Conservation (phyloP, 306 rosid species). For the Heteromeles arbutifolia region DNA sequence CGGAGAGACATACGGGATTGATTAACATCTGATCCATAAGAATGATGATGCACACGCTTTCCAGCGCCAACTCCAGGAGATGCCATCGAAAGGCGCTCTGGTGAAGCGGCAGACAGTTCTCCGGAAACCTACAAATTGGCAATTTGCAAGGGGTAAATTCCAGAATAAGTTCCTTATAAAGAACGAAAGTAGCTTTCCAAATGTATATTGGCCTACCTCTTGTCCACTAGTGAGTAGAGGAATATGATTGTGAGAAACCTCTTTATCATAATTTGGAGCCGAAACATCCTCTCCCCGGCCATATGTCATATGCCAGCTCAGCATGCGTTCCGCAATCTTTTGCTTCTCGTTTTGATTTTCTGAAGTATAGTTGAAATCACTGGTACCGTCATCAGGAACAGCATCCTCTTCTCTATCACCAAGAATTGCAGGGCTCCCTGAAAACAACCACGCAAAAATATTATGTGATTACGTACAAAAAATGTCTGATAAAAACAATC, state of each 20-base stretch:
- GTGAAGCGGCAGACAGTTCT: conserved; percentile 90
- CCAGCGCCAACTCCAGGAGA: conserved; percentile 70
- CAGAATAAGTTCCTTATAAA: neutral
- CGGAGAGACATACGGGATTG: conserved; percentile 60
- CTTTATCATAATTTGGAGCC: conserved; percentile 68
- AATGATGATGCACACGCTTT: conserved; percentile 58
- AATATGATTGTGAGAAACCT: conserved; percentile 67
- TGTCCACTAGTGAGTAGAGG: conserved; percentile 57
- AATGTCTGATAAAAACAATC: neutral
- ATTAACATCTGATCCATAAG: conserved; percentile 62
- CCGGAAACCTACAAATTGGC: conserved; percentile 64
- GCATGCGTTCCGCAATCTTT: conserved; percentile 83
- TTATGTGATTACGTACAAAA: neutral
- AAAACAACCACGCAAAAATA: conserved; percentile 21
- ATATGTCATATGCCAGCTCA: conserved; percentile 78
- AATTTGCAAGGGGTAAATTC: conserved; percentile 5
- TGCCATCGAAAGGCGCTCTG: conserved; percentile 82
- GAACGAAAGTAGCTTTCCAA: neutral
- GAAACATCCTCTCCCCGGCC: conserved; percentile 56
- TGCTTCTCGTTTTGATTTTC: conserved; percentile 78
- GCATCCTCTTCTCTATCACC: conserved; percentile 73
- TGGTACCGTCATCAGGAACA: conserved; percentile 49
- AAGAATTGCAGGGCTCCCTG: conserved; percentile 82
- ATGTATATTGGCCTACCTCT: conserved; percentile 50
- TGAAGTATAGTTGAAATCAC: conserved; percentile 59